Conservation (phyloP, 768 basidiomycete species). For the Rhizopogon vulgaris region DNA sequence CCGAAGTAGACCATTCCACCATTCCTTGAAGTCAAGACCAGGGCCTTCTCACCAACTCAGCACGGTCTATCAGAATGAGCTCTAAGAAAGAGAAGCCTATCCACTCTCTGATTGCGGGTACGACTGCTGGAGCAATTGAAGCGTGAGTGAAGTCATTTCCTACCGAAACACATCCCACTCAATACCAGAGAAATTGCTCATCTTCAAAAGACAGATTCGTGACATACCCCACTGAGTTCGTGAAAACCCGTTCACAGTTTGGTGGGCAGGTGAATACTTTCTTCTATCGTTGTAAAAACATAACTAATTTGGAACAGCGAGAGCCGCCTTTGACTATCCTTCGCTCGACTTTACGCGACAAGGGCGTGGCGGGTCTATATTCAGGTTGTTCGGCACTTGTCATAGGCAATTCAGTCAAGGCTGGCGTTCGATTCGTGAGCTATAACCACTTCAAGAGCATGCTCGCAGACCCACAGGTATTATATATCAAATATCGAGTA, state of each 20-base stretch:
- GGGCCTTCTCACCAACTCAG: neutral
- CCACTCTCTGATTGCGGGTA: constrained; percentile 85
- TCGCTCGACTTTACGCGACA: constrained; percentile 61
- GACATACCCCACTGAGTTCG: constrained; percentile 87
- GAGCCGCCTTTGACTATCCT: constrained; percentile 73
- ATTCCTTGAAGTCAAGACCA: neutral
- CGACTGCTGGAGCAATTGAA: constrained; percentile 89
- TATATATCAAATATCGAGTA: neutral
- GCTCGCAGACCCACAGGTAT: constrained; percentile 78
- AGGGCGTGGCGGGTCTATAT: constrained; percentile 85
- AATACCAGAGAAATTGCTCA: constrained; percentile 2
- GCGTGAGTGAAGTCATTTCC: constrained; percentile 49
- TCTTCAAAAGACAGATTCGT: constrained; percentile 54
- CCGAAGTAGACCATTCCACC: neutral
- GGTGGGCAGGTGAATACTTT: constrained; percentile 54
- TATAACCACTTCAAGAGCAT: constrained; percentile 89
- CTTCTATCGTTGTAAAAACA: neutral
- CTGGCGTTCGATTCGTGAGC: constrained; percentile 91
- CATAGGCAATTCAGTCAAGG: constrained; percentile 88
- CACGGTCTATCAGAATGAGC: constrained; percentile 27
- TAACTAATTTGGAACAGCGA: constrained; percentile 30
- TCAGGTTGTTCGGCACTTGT: constrained; percentile 88
- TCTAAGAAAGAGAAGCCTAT: constrained; percentile 73
- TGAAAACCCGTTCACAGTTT: constrained; percentile 94
- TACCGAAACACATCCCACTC: no score